Percentiles rank a stretch among this genome's conserved stretches.
These are phyloP conservation scores for Phyllosticta capitalensis DNA, from an alignment of 2,329 filamentous ascomycete species.

Conservation along the genomic window DNA sequence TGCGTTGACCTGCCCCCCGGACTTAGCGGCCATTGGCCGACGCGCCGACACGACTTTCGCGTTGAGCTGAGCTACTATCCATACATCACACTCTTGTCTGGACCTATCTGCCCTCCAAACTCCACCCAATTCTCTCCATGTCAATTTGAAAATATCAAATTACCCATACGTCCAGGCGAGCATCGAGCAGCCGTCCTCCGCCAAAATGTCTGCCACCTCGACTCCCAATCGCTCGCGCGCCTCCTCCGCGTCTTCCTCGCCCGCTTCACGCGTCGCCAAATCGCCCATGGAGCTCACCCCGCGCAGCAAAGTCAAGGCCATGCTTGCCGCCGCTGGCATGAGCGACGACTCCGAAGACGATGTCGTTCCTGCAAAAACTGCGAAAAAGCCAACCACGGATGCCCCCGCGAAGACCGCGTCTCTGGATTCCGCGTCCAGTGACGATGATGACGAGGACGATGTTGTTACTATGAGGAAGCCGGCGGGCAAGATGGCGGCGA, in stretches of 20 bases:
- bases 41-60: neutral
- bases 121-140: neutral
- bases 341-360: slow-evolving; percentile 10
- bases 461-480: slow-evolving; percentile 34
- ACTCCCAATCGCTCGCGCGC: slow-evolving; percentile 7
- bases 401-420: neutral
- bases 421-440: neutral
- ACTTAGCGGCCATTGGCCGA: neutral
- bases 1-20: neutral
- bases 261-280: slow-evolving; percentile 3
- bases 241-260: slow-evolving; percentile 5
- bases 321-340: slow-evolving; percentile 7
- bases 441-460: slow-evolving; percentile 19
- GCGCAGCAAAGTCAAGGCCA: slow-evolving; percentile 9
- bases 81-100: neutral
- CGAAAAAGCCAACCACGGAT: neutral
- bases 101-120: neutral
- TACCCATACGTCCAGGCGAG: neutral
- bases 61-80: neutral
- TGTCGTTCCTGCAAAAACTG: neutral
- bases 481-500: slow-evolving; percentile 54
- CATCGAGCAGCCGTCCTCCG: neutral
- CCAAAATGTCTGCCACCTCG: slow-evolving; percentile 4
- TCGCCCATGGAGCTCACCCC: slow-evolving; percentile 10
- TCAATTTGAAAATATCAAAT: neutral